phyloP scores from a whole-genome alignment of 176 grass and related monocot species.

The Saccharum spontaneum region DNA sequence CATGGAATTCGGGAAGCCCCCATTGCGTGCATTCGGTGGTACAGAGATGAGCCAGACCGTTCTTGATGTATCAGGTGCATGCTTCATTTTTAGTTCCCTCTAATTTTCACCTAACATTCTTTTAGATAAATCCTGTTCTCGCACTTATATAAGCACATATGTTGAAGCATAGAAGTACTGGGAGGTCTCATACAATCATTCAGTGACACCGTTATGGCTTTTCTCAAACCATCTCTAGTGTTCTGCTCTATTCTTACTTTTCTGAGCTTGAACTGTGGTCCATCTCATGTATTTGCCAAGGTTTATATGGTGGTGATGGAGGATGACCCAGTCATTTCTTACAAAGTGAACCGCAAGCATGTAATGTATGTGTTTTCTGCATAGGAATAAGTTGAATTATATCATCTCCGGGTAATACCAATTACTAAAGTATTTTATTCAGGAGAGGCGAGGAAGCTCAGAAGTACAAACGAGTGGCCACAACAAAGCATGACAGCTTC shows the following conservation, averaged over 20 bases:
- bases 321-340: conserved; percentile 71
- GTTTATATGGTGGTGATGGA: conserved; percentile 91
- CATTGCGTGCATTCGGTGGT: conserved; percentile 16
- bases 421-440: conserved; percentile 19
- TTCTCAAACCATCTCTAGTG: conserved; percentile 22
- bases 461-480: conserved; percentile 62
- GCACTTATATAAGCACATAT: conserved; percentile 22
- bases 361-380: conserved; percentile 47
- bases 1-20: conserved; percentile 17
- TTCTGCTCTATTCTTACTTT: conserved; percentile 43
- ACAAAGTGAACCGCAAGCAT: conserved; percentile 44
- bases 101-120: conserved; percentile 57
- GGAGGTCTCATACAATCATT: conserved; percentile 28
- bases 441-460: conserved; percentile 75
- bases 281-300: conserved; percentile 56
- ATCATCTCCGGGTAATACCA: neutral
- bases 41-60: conserved; percentile 19
- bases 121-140: neutral
- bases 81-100: conserved; percentile 33
- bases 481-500: conserved; percentile 71
- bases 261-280: conserved; percentile 33
- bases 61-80: conserved; percentile 37
- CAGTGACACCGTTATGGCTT: conserved; percentile 45
- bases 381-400: conserved; percentile 7
- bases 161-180: conserved; percentile 7